Conservation (phyloP, 1,284 basidiomycete genomes). For the Cryptococcus sp. region DNA sequence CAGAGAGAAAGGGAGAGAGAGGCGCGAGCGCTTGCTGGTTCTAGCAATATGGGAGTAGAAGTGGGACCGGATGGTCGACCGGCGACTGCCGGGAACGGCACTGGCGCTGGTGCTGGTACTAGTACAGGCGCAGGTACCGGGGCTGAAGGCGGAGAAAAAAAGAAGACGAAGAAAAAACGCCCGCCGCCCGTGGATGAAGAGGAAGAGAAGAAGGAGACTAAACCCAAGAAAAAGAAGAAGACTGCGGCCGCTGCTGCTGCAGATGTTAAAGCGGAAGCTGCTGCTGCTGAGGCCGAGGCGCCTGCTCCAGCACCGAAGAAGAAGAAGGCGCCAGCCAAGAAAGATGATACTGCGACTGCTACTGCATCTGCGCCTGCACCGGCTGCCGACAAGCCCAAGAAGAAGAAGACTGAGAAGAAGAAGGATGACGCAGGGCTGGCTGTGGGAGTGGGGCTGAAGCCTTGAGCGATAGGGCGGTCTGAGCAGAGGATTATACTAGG, state of each 20-base stretch:
- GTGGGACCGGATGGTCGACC: conserved; percentile 6
- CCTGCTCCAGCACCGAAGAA: neutral
- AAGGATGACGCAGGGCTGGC: conserved; percentile 12
- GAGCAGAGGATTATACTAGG: no score
- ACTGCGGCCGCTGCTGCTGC: conserved; percentile 8
- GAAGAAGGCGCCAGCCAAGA: conserved; percentile 5
- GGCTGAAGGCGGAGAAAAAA: conserved; percentile 16
- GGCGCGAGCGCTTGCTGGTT: neutral
- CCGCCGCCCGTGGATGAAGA: conserved; percentile 11
- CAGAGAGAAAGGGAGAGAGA: conserved; percentile 12
- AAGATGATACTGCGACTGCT: neutral
- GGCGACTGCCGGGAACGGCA: neutral
- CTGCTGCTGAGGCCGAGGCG: neutral
- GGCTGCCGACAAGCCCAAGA: conserved; percentile 6
- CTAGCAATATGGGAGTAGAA: neutral
- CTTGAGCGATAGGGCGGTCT: no score
- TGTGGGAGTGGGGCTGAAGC: neutral
- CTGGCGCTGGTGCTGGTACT: neutral
- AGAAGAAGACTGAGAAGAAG: conserved; percentile 13
- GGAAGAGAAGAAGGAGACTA: conserved; percentile 18
- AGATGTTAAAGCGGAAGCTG: conserved; percentile 3
- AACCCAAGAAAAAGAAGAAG: conserved; percentile 23
- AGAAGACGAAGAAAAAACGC: conserved; percentile 29
- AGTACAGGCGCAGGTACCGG: neutral
- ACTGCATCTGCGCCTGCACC: neutral